Evolutionary conservation across 331 rosid species (phyloP).

Genomic region (Stylosanthes scabra): DNA sequence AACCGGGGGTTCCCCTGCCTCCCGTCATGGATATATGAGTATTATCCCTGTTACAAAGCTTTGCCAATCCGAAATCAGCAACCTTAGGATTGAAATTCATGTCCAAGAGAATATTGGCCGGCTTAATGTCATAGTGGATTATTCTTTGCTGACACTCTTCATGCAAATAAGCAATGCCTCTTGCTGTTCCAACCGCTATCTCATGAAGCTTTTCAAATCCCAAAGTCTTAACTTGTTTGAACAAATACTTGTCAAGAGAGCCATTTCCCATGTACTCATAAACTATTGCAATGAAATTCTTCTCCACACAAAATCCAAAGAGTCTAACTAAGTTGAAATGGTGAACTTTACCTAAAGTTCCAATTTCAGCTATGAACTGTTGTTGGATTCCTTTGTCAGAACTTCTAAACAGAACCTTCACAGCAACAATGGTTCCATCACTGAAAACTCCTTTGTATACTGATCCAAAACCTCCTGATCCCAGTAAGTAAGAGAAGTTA

Average conservation of each 20-base stretch:
- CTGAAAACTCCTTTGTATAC: slow-evolving; percentile 50
- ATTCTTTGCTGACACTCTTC: slow-evolving; percentile 53
- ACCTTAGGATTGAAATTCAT: slow-evolving; percentile 45
- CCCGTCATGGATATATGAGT: slow-evolving; percentile 52
- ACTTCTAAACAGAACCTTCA: slow-evolving; percentile 45
- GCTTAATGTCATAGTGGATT: slow-evolving; percentile 59
- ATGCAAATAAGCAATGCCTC: slow-evolving; percentile 55
- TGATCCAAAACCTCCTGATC: slow-evolving; percentile 60
- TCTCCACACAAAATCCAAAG: slow-evolving; percentile 53
- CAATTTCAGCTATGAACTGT: slow-evolving; percentile 68
- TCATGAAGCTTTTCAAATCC: slow-evolving; percentile 45
- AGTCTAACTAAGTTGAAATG: slow-evolving; percentile 61
- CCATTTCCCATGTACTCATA: slow-evolving; percentile 66
- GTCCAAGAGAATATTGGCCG: slow-evolving; percentile 53
- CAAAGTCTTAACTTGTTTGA: slow-evolving; percentile 4
- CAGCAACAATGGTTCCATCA: slow-evolving; percentile 46
- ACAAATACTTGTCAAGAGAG: slow-evolving; percentile 50
- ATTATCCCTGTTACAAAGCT: slow-evolving; percentile 49
- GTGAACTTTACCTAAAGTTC: slow-evolving; percentile 61
- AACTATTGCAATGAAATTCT: slow-evolving; percentile 45
- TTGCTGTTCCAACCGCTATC: slow-evolving; percentile 51
- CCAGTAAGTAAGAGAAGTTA: slow-evolving; percentile 46
- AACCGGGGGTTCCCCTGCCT: slow-evolving; percentile 54
- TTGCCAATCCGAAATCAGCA: slow-evolving; percentile 60
- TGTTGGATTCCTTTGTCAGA: slow-evolving; percentile 46